phyloP scores from a whole-genome alignment of 345 rosid genomes.

The Rubroshorea leprosula region DNA sequence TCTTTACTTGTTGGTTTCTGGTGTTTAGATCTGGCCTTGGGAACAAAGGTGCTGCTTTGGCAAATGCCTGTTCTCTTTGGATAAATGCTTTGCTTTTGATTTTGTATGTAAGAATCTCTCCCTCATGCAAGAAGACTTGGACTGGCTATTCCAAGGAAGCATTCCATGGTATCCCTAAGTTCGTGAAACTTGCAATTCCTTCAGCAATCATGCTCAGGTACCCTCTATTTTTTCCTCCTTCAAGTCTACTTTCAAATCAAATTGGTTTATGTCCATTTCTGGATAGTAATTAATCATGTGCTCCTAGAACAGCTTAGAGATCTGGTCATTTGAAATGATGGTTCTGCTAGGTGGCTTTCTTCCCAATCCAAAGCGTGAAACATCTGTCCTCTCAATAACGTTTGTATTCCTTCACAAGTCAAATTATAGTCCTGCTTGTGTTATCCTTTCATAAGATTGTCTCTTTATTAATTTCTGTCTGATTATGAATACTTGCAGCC shows the following conservation, averaged over 20 bases:
- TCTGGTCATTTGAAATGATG: constrained; percentile 15
- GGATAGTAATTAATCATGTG: constrained; percentile 5
- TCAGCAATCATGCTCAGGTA: constrained; percentile 31
- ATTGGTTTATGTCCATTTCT: background rate
- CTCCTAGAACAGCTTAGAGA: constrained; percentile 8
- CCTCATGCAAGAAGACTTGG: constrained; percentile 27
- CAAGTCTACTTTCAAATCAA: no score
- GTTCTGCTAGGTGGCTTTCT: constrained; percentile 12
- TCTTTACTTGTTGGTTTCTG: constrained; percentile 39
- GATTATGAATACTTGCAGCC: background rate
- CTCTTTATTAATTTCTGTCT: background rate
- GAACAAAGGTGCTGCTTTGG: constrained; percentile 48
- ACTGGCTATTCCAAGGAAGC: constrained; percentile 28
- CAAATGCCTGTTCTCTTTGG: constrained; percentile 42
- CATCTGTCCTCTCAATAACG: constrained; percentile 15
- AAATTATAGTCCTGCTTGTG: no score
- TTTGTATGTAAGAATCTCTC: constrained; percentile 24
- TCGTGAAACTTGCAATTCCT: constrained; percentile 24
- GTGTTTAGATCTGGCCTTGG: constrained; percentile 44
- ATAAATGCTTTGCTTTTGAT: constrained; percentile 22
- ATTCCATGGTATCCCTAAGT: constrained; percentile 4
- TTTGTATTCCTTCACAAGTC: no score
- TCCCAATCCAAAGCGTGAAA: constrained; percentile 16
- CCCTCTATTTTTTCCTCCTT: background rate
- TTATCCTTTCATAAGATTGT: no score